Percentiles rank a stretch among this genome's conserved stretches.
phyloP scores from a whole-genome alignment of 257 asterid genomes.

The Ligustrum vulgare region DNA sequence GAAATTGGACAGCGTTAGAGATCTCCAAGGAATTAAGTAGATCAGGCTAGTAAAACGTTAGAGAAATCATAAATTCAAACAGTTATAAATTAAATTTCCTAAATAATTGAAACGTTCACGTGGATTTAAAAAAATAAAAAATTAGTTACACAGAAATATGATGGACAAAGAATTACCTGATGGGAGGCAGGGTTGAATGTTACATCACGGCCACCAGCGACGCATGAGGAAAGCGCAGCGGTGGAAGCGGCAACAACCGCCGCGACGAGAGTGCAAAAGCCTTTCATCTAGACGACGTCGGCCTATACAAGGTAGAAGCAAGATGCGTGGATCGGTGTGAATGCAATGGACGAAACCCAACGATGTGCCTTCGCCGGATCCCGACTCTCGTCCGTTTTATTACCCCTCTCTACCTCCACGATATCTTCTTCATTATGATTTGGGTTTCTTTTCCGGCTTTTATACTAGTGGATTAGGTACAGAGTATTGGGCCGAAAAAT shows the following conservation, averaged over 20 bases:
- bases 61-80: background rate
- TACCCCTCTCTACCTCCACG: background rate
- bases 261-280: slow-evolving; percentile 39
- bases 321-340: slow-evolving; percentile 3
- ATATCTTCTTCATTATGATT: background rate
- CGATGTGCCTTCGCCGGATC: slow-evolving; percentile 46
- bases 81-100: background rate
- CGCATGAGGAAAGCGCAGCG: slow-evolving; percentile 32
- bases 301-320: too few relatives aligned
- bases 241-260: slow-evolving; percentile 42
- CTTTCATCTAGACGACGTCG: slow-evolving; percentile 41
- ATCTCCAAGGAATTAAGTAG: background rate
- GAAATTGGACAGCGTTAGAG: background rate
- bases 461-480: background rate
- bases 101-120: background rate
- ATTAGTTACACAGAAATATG: background rate
- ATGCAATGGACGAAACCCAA: slow-evolving; percentile 44
- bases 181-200: slow-evolving; percentile 21
- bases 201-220: slow-evolving; percentile 25
- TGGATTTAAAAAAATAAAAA: background rate
- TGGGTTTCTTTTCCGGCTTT: background rate
- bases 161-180: slow-evolving; percentile 30
- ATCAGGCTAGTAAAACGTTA: background rate
- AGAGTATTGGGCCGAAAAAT: background rate
- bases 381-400: slow-evolving; percentile 25